A percentile compares a stretch with the other conserved stretches of the same genome.
Evolutionary conservation across 1,284 basidiomycete genomes (phyloP).

Genomic region (Coriolopsis trogii): DNA sequence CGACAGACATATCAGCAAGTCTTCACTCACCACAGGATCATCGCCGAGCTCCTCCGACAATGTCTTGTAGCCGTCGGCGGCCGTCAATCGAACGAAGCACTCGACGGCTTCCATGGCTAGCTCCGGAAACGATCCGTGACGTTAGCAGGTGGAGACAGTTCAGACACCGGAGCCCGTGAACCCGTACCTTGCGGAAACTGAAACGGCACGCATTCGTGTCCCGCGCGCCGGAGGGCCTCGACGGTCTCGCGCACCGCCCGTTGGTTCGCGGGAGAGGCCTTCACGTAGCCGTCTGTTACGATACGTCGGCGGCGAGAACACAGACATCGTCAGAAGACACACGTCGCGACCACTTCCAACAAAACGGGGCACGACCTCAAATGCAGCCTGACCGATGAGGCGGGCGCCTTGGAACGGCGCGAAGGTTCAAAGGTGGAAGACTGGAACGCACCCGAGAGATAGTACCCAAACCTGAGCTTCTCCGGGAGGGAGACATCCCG

Average conservation of each 20-base stretch:
- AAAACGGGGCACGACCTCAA: too few species aligned
- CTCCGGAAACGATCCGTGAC: too few species aligned
- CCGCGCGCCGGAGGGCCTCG: constrained; percentile 62
- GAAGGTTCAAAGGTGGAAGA: too few species aligned
- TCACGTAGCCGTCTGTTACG: constrained; percentile 62
- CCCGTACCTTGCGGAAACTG: constrained; percentile 48
- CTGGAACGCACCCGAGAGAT: constrained; percentile 51
- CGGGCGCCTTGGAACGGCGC: too few species aligned
- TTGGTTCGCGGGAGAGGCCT: constrained; percentile 78
- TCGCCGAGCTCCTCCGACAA: constrained; percentile 67
- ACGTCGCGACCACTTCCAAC: too few species aligned
- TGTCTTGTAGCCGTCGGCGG: constrained; percentile 79
- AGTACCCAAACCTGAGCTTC: constrained; percentile 76
- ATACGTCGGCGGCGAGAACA: too few species aligned
- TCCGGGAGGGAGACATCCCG: constrained; percentile 53
- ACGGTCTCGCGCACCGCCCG: constrained; percentile 82
- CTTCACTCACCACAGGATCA: constrained; percentile 66
- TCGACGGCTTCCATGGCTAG: constrained; percentile 54
- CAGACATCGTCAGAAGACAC: too few species aligned
- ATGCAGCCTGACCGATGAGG: too few species aligned
- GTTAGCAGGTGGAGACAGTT: too few species aligned
- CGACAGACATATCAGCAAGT: background rate
- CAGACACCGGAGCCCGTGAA: too few species aligned
- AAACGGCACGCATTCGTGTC: constrained; percentile 81
- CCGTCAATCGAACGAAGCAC: constrained; percentile 70